Evolutionary conservation across 73 alveolate species (phyloP).

Genomic region (Tetrahymena elliotti): DNA sequence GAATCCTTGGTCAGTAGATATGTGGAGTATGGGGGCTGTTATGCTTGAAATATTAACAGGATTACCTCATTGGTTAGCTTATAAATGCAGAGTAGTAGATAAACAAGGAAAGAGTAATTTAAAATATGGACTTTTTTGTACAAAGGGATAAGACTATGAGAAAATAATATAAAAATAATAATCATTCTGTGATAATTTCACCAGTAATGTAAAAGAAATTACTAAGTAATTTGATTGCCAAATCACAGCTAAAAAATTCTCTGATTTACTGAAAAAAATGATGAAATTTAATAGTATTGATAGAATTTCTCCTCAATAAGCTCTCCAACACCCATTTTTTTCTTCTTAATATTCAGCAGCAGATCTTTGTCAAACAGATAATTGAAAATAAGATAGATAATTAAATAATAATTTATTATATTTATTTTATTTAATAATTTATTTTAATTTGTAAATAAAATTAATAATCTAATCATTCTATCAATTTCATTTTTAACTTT

Average conservation of each 20-base stretch:
- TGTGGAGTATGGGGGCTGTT: constrained; percentile 73
- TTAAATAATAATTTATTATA: no score
- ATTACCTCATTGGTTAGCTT: constrained; percentile 71
- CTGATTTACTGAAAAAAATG: constrained; percentile 38
- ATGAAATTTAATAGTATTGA: constrained; percentile 9
- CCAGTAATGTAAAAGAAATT: constrained; percentile 29
- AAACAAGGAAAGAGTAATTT: constrained; percentile 31
- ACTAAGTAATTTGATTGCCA: constrained; percentile 15
- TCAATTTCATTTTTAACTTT: no score
- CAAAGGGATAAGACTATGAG: constrained; percentile 46
- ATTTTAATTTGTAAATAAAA: no score
- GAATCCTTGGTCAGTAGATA: constrained; percentile 58
- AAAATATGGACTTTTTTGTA: constrained; percentile 47
- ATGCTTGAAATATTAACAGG: constrained; percentile 57
- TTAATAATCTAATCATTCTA: no score
- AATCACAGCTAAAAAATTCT: not conserved
- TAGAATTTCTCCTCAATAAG: constrained; percentile 42
- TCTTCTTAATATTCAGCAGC: not conserved
- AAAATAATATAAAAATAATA: constrained; percentile 45
- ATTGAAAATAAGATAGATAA: not conserved
- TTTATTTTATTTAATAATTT: no score
- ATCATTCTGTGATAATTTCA: constrained; percentile 43
- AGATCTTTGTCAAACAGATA: not conserved
- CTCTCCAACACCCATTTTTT: constrained; percentile 54
- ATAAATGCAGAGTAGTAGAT: constrained; percentile 61